Evolutionary conservation across 148 eudicot species (phyloP).

Genomic region (Chenopodium berlandieri): DNA sequence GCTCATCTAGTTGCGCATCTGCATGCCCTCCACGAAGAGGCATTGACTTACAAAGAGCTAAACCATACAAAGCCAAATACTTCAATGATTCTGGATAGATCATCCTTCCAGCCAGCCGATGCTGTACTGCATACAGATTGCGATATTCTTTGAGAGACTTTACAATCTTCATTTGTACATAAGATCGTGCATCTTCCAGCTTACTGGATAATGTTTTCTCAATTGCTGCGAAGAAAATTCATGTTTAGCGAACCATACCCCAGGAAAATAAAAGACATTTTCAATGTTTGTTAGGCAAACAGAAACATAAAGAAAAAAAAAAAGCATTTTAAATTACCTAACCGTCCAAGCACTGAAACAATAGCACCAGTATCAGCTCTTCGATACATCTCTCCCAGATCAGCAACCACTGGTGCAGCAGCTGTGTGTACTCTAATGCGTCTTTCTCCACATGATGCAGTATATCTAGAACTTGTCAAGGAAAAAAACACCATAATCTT

Average conservation of each 20-base stretch:
- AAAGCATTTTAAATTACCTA: constrained; percentile 47
- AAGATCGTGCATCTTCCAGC: constrained; percentile 80
- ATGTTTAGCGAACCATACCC: constrained; percentile 3
- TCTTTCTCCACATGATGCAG: constrained; percentile 99
- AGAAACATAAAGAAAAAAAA: background rate
- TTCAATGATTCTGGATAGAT: constrained; percentile 92
- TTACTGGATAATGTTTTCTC: constrained; percentile 80
- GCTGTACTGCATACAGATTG: constrained; percentile 84
- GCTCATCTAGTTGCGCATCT: constrained; percentile 90
- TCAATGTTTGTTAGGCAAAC: background rate
- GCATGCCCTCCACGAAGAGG: constrained; percentile 88
- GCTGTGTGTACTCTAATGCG: constrained; percentile 98
- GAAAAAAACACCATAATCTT: constrained; percentile 16
- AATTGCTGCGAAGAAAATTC: constrained; percentile 57
- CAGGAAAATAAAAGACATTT: background rate
- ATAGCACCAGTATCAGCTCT: constrained; percentile 91
- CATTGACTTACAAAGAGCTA: constrained; percentile 74
- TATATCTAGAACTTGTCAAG: constrained; percentile 68
- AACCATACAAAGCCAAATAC: constrained; percentile 71
- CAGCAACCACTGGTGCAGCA: constrained; percentile 88
- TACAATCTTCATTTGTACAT: constrained; percentile 62
- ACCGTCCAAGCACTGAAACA: constrained; percentile 73
- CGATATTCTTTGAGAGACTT: constrained; percentile 86
- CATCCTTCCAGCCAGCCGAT: constrained; percentile 87
- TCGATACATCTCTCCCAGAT: constrained; percentile 92